Base-by-base conservation (phyloP, 2,329 filamentous ascomycete species). In the Botryosphaeria agaves region DNA sequence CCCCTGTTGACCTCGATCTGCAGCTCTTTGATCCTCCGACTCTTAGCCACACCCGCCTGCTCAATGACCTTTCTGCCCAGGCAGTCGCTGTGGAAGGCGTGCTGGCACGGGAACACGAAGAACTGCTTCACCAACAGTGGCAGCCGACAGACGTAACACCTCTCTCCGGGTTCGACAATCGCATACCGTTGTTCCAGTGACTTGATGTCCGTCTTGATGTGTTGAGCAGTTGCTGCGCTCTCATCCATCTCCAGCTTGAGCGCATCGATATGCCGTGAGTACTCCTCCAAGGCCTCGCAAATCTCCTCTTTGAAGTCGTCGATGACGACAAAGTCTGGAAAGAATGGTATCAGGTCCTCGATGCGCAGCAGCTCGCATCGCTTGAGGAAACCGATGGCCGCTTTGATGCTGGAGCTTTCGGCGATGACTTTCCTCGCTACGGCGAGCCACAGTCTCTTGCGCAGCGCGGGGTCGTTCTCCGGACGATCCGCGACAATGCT, bases 221-320 rank as follows among this genome's bases (percentile, higher is more conserved):
- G 83, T 18, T 76, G 70, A 1, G 89, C 87, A 9, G 89, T 95
- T 36, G 75, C 72, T 7, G 83, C 80, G 4, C 76, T 83, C 48
- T 93, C 83, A 51, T 98, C 89, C 89, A 98, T 98, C 52, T 95
- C 87, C 39, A 76, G 73, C 47, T 85, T 84, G 23, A 98, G 61
- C 2, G 63, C 64, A 45, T 95, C 89, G 41, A 98, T 98, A 41
- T 82, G 83, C 21, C 81, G 77, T 28, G 75, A 80, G 57, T 98
- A 98, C 38, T 91, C 81, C 53, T 98, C 89, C 1, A 98, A 66
- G 1, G 91, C 89, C 0, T 72, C 65, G 56, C 89, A 98, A 21
- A 98, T 95, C 51, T 98, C 89, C 38, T 95, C 85, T 49, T 95
- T 94, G 66, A 98, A 98, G 52, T 95, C 89, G 49, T 98, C 89